phyloP scores from a whole-genome alignment of 306 rosid species.

The Purshia tridentata region DNA sequence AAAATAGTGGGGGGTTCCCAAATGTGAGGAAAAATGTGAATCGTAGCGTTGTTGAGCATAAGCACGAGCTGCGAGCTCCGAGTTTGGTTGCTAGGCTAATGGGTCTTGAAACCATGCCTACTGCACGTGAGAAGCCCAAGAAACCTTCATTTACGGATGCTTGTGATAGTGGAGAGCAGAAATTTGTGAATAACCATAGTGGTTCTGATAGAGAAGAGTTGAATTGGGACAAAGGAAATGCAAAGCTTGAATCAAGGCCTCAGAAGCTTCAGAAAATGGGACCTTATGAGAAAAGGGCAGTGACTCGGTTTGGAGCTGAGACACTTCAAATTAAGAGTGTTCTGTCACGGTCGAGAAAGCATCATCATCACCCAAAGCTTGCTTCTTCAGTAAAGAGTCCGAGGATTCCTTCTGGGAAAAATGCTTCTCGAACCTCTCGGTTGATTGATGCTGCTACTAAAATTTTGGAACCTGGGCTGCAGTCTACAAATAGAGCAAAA shows the following conservation, averaged over 20 bases:
- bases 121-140: constrained; percentile 50
- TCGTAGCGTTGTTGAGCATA: constrained; percentile 42
- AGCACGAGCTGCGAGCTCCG: constrained; percentile 64
- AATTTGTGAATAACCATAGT: constrained; percentile 16
- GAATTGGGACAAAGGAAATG: constrained; percentile 49
- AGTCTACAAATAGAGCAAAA: constrained; percentile 50
- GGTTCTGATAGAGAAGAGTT: constrained; percentile 39
- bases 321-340: constrained; percentile 74
- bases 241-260: constrained; percentile 71
- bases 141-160: constrained; percentile 42
- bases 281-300: constrained; percentile 48
- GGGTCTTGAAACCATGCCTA: constrained; percentile 87
- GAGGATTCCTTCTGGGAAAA: constrained; percentile 49
- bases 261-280: constrained; percentile 79
- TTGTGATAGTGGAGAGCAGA: constrained; percentile 34
- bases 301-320: constrained; percentile 72
- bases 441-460: constrained; percentile 80
- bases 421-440: constrained; percentile 60
- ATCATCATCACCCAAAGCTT: constrained; percentile 54
- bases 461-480: constrained; percentile 89
- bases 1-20: constrained; percentile 80
- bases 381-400: constrained; percentile 69
- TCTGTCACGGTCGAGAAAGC: constrained; percentile 59
- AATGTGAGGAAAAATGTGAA: constrained; percentile 50
- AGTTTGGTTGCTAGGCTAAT: constrained; percentile 83